Conservation (phyloP, 345 rosid species). For the Geranium brycei region DNA sequence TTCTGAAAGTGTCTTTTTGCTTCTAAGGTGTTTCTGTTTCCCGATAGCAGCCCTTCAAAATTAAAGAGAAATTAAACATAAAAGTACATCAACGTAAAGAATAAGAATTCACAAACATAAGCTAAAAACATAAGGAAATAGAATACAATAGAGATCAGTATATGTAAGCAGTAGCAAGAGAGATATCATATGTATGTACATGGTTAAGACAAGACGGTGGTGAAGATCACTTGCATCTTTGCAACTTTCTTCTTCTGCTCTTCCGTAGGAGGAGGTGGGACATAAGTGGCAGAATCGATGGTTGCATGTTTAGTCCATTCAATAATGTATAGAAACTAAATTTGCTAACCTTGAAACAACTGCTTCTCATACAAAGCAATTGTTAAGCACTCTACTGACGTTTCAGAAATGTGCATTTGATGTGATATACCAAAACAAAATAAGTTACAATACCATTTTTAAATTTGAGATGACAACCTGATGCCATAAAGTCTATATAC, state of each 20-base stretch:
- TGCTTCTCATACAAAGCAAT: neutral
- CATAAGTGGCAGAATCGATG: constrained; percentile 81
- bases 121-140: too few species aligned
- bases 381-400: neutral
- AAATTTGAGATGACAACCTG: too few species aligned
- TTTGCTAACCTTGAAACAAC: constrained; percentile 15
- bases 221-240: constrained; percentile 36
- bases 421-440: too few species aligned
- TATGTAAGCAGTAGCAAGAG: too few species aligned
- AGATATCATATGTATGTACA: too few species aligned
- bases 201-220: neutral
- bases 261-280: constrained; percentile 95
- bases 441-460: too few species aligned
- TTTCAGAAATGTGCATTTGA: neutral
- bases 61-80: neutral
- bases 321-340: neutral
- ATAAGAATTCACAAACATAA: too few species aligned
- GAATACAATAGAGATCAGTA: too few species aligned
- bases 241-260: constrained; percentile 91
- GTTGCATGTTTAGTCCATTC: constrained; percentile 43
- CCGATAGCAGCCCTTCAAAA: constrained; percentile 68
- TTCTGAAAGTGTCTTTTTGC: constrained; percentile 65
- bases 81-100: too few species aligned
- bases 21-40: constrained; percentile 62
- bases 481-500: too few species aligned